Evolutionary conservation across 2,329 filamentous ascomycete species (phyloP).

Genomic region (Epicoccum sorghinum): DNA sequence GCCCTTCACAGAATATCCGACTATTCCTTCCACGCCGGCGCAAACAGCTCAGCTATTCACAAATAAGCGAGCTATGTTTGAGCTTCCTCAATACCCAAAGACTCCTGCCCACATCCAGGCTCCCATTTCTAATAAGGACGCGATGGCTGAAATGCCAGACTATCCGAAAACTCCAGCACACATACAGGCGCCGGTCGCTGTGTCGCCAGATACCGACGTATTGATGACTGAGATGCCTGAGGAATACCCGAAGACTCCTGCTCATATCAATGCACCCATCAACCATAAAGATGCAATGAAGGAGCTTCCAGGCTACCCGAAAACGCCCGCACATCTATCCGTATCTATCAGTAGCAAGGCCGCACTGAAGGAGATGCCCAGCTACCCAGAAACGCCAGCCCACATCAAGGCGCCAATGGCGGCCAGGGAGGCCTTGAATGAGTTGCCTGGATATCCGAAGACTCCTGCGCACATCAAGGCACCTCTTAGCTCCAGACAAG

Average conservation of each 20-base stretch:
- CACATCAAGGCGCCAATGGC: slow-evolving; percentile 26
- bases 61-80: slow-evolving; percentile 20
- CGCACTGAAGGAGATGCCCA: slow-evolving; percentile 17
- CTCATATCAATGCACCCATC: background rate
- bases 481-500: slow-evolving; percentile 25
- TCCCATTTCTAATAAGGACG: slow-evolving; percentile 21
- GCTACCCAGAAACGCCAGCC: slow-evolving; percentile 27
- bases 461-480: slow-evolving; percentile 31
- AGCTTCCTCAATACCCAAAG: slow-evolving; percentile 29
- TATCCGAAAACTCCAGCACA: slow-evolving; percentile 30
- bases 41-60: slow-evolving; percentile 21
- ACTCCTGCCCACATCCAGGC: slow-evolving; percentile 34
- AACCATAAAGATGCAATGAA: slow-evolving; percentile 5
- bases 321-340: slow-evolving; percentile 26
- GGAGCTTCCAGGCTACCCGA: slow-evolving; percentile 32
- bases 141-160: slow-evolving; percentile 29
- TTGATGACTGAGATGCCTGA: slow-evolving; percentile 22
- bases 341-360: slow-evolving; percentile 22
- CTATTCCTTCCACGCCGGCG: slow-evolving; percentile 26
- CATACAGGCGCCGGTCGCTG: slow-evolving; percentile 17
- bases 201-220: slow-evolving; percentile 3
- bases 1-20: slow-evolving; percentile 30
- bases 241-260: slow-evolving; percentile 11
- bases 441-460: slow-evolving; percentile 33
- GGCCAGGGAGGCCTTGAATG: slow-evolving; percentile 23